Base-by-base conservation (phyloP, 352 stramenopile species). In the Globisporangium spiculum region DNA sequence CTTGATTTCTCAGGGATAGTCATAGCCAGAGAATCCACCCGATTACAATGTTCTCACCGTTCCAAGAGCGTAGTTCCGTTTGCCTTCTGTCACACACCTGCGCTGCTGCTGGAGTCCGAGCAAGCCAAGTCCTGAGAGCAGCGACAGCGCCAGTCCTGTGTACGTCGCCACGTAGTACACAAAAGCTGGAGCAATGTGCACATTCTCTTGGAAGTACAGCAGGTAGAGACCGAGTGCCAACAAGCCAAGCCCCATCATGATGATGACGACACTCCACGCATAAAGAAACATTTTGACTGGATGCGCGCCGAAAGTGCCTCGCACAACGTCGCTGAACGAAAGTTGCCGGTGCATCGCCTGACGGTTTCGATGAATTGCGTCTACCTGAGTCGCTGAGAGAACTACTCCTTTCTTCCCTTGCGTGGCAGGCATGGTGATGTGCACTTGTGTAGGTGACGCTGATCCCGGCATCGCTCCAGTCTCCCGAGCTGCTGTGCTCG, bases 191-290 rank as follows among this genome's bases (percentile, higher is more conserved):
- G 80, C 74, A 24, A 92, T 75, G 30, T 78, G 73, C 1, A 80
- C 82, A 34, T 86, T 84, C 7, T 84, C 73, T 62, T 90, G 78
- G 56, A 89, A 85, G 64, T 83, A 91, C 24, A 88, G 68, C 18
- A 86, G 67, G 32, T 89, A 92, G 34, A 91, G 46, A 0, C 85
- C 82, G n/a, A 89, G 69, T 7, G 67, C 84, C 4, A 87, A 63
- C 30, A 89, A 56, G 1, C 77, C 60, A 14, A 92, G 27, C 0
- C 80, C 80, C 12, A 88, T 75, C 14, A 88, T 57, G 50, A 81
- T 86, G 22, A 84, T 75, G 32, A 87, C 48, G 24, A 88, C 73
- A 0, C 75, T 81, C 79, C 83, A 90, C 5, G 68, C 72, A 56
- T 92, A 92, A 36, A 91, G 66, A 16, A 81, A 80, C 1, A 67